These are phyloP conservation scores for Cercospora janseana DNA, from an alignment of 2,329 filamentous ascomycete species.

Conservation along the genomic window DNA sequence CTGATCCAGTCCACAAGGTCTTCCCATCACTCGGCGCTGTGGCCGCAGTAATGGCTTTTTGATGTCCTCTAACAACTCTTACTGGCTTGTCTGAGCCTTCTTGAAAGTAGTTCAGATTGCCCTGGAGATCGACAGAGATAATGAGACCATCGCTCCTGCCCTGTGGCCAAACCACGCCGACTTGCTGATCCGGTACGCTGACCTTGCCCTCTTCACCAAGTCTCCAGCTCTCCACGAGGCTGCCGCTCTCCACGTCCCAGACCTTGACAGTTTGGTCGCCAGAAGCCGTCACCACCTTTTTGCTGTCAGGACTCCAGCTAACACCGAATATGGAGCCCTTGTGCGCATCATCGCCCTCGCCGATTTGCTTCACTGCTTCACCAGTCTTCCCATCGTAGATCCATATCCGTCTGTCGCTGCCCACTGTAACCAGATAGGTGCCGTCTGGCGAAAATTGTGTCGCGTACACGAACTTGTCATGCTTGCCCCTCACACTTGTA, in stretches of 20 bases:
- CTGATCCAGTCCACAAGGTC: constrained; percentile 84
- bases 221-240: constrained; percentile 76
- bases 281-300: constrained; percentile 82
- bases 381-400: constrained; percentile 96
- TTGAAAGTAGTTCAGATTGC: constrained; percentile 84
- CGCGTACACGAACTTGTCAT: constrained; percentile 86
- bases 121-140: constrained; percentile 83
- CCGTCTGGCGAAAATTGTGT: constrained; percentile 90
- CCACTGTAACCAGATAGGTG: constrained; percentile 75
- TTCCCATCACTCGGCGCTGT: constrained; percentile 55
- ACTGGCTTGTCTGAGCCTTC: constrained; percentile 68
- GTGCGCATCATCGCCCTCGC: constrained; percentile 68
- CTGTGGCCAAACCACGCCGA: constrained; percentile 86
- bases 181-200: constrained; percentile 80
- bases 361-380: constrained; percentile 73
- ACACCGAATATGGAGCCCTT: constrained; percentile 90
- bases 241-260: constrained; percentile 83
- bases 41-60: constrained; percentile 84
- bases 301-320: constrained; percentile 85
- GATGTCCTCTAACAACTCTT: constrained; percentile 78
- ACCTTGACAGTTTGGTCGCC: constrained; percentile 92
- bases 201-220: constrained; percentile 71
- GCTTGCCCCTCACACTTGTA: constrained; percentile 71
- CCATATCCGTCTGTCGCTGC: constrained; percentile 89
- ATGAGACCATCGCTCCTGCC: constrained; percentile 81